These are phyloP conservation scores for Spiromastix sp. DNA, from an alignment of 2,329 filamentous ascomycete genomes.

Conservation along the genomic window DNA sequence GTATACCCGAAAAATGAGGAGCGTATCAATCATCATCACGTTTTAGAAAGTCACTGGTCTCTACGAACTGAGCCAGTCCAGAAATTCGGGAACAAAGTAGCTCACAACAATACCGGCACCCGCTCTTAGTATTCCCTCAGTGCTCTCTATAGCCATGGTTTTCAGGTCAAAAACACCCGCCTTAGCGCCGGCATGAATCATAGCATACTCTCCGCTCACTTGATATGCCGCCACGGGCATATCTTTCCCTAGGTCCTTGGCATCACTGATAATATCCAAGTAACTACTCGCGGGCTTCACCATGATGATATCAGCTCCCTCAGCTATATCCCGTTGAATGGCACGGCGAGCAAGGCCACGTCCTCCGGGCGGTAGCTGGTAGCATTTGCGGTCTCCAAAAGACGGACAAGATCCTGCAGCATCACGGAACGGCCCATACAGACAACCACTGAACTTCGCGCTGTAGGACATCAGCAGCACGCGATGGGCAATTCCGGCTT, in stretches of 20 bases:
- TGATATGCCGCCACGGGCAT: slow-evolving; percentile 93
- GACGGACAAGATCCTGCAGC: slow-evolving; percentile 83
- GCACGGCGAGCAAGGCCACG: slow-evolving; percentile 84
- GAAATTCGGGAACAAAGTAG: slow-evolving; percentile 80
- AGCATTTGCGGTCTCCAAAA: slow-evolving; percentile 92
- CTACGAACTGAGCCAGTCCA: slow-evolving; percentile 46
- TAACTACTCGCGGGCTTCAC: slow-evolving; percentile 96
- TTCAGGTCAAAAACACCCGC: slow-evolving; percentile 94
- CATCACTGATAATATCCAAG: slow-evolving; percentile 94
- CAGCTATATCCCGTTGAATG: slow-evolving; percentile 78
- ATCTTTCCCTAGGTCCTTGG: slow-evolving; percentile 85
- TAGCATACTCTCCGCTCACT: slow-evolving; percentile 92
- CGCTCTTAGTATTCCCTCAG: slow-evolving; percentile 83
- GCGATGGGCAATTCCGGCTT: slow-evolving; percentile 83
- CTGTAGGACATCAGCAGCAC: slow-evolving; percentile 95
- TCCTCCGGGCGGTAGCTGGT: slow-evolving; percentile 88
- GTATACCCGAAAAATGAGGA: too few relatives aligned
- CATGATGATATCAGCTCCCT: slow-evolving; percentile 98
- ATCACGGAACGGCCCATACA: slow-evolving; percentile 96
- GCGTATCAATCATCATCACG: too few relatives aligned
- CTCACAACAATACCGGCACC: slow-evolving; percentile 87
- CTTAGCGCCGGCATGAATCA: slow-evolving; percentile 93
- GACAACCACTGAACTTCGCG: slow-evolving; percentile 91
- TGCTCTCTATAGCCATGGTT: slow-evolving; percentile 88
- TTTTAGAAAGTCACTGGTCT: too few relatives aligned